phyloP scores from a whole-genome alignment of 2,329 filamentous ascomycete genomes.

The Cyphellophora attinorum region DNA sequence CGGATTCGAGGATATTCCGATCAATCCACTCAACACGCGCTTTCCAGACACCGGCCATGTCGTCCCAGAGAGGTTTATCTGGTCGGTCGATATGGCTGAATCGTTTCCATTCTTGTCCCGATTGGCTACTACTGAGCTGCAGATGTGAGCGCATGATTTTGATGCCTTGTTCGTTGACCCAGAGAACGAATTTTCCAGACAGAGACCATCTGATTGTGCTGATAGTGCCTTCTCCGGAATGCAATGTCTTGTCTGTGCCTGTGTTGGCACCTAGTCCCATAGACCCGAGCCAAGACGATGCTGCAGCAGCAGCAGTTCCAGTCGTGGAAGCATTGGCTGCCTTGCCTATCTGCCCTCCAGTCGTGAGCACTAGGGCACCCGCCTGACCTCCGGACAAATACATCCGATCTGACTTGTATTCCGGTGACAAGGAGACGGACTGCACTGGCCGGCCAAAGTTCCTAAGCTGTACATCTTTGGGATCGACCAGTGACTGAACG shows the following conservation, averaged over 20 bases:
- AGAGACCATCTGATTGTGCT: constrained; percentile 90
- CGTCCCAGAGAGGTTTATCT: constrained; percentile 79
- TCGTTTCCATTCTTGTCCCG: constrained; percentile 84
- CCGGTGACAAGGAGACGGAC: constrained; percentile 84
- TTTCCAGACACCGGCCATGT: constrained; percentile 95
- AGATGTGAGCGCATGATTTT: constrained; percentile 93
- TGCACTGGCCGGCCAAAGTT: constrained; percentile 93
- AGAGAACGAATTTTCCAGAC: constrained; percentile 83
- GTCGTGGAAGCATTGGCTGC: constrained; percentile 80
- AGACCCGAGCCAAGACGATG: constrained; percentile 82
- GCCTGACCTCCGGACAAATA: constrained; percentile 88
- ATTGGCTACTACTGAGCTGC: constrained; percentile 64
- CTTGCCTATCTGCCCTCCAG: constrained; percentile 67
- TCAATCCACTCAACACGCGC: constrained; percentile 89
- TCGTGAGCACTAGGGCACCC: constrained; percentile 77
- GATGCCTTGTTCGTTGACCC: constrained; percentile 94
- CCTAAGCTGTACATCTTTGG: constrained; percentile 80
- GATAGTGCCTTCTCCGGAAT: constrained; percentile 86
- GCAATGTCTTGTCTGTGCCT: constrained; percentile 76
- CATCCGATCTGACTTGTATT: constrained; percentile 79
- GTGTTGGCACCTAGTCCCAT: constrained; percentile 70
- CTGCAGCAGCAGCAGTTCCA: constrained; percentile 71
- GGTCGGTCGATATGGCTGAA: constrained; percentile 88
- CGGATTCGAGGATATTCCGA: constrained; percentile 64
- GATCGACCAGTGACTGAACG: constrained; percentile 74